Evolutionary conservation across 768 basidiomycete genomes (phyloP).

Genomic region (Suillus hirtellus): DNA sequence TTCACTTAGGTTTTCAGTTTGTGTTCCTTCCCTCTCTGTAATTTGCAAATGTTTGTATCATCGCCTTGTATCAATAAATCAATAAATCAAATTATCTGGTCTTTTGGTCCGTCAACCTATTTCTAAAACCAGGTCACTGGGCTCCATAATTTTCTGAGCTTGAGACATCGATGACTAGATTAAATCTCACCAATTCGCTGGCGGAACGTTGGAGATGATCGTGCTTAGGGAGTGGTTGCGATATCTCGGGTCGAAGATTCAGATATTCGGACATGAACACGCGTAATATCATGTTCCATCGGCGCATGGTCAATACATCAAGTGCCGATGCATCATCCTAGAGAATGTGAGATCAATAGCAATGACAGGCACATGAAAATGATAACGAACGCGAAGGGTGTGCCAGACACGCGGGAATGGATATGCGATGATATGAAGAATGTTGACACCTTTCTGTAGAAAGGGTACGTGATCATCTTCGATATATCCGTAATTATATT

Average conservation of each 20-base stretch:
- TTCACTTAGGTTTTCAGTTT: not conserved
- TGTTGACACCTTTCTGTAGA: conserved; percentile 73
- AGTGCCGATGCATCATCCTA: conserved; percentile 91
- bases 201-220: conserved; percentile 38
- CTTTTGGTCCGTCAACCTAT: not conserved
- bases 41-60: not conserved
- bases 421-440: conserved; percentile 86
- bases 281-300: conserved; percentile 88
- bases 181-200: conserved; percentile 48
- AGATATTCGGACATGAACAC: conserved; percentile 92
- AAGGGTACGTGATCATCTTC: conserved; percentile 97
- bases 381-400: conserved; percentile 56
- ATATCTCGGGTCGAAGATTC: conserved; percentile 55
- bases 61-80: not conserved
- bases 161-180: not conserved
- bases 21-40: not conserved
- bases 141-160: conserved; percentile 2
- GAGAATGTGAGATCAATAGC: conserved; percentile 11
- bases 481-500: conserved; percentile 56
- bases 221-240: conserved; percentile 24
- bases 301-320: conserved; percentile 79
- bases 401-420: conserved; percentile 95
- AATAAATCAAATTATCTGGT: not conserved
- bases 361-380: not conserved
- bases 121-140: not conserved